Conservation (phyloP, 164 flowering plant genomes). For the Macadamia integrifolia region DNA sequence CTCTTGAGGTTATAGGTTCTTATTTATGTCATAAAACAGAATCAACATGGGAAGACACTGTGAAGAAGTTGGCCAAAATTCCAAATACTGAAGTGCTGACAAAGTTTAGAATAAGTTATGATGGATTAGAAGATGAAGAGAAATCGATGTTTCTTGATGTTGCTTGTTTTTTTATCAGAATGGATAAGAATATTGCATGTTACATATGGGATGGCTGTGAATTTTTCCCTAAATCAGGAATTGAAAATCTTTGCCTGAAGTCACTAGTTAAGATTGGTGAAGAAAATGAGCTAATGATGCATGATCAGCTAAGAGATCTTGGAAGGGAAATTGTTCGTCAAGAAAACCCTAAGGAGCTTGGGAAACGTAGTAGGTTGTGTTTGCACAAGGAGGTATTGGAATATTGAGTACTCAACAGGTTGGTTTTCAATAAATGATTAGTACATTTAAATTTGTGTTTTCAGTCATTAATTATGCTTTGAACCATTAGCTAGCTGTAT, state of each 20-base stretch:
- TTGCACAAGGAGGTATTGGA: constrained; percentile 7
- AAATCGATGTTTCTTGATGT: no score
- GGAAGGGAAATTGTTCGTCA: constrained; percentile 18
- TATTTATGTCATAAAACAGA: neutral
- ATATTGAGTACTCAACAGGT: constrained; percentile 9
- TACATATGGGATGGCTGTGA: constrained; percentile 5
- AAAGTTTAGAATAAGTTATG: no score
- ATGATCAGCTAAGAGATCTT: constrained; percentile 19
- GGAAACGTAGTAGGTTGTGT: constrained; percentile 25
- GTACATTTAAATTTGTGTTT: no score
- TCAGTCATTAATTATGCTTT: no score
- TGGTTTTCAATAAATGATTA: neutral
- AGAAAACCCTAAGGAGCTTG: constrained; percentile 14
- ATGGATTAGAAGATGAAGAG: no score
- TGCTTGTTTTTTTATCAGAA: no score
- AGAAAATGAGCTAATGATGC: constrained; percentile 18
- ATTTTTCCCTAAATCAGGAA: neutral
- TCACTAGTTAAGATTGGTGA: constrained; percentile 12
- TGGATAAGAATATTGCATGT: no score
- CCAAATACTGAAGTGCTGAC: no score
- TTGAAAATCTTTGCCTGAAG: constrained; percentile 10
- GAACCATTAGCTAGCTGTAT: no score
- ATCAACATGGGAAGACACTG: constrained; percentile 8
- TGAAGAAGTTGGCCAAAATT: no score
- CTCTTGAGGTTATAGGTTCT: constrained; percentile 9